Base-by-base conservation (phyloP, 2,329 filamentous ascomycete species). In the Byssochlamys sp. region DNA sequence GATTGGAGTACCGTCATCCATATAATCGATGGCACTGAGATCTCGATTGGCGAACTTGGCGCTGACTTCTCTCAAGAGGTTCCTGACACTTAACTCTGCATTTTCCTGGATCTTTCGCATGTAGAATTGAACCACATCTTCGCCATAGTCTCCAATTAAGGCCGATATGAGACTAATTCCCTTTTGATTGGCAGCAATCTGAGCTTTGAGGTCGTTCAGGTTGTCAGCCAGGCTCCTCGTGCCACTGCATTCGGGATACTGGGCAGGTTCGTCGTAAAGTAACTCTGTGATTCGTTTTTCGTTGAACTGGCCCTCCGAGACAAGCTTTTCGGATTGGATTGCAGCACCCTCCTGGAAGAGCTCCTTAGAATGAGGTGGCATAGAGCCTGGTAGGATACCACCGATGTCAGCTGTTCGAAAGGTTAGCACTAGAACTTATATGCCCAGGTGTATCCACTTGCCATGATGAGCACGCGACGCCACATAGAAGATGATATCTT, bases 1-100 rank as follows among this genome's bases (percentile, higher is more conserved):
- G 64, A 92, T 91, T 0, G 87, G 86, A n/a, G 82, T 88, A 29
- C 89, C 89, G 65, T 92, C 88, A 64, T 94, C 89, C 87, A 91
- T 92, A 72, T 84, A 88, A 66, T 94, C 89, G 7, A 85, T 76
- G 0, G 89, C 87, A 1, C 79, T 80, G 1, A 91, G 80, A 31
- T 87, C 81, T 55, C 80, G 80, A 3, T 85, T 85, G 64, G 84
- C 79, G 62, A 89, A 88, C 35, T 82, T 80, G 58, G 79, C 79
- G 65, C 83, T 81, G 26, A 91, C 84, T 24, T 82, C 76, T 66
- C 85, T 89, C 49, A 92, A 77, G 2, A 91, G 77, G 56, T 81
- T 82, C 14, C 87, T 81, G 0, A 94, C 89, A 53, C 84, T 86
- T 1, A 84, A 75, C 62, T 90, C 88, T 0, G 89, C 89, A 56